Conservation (phyloP, 257 asterid genomes). For the Hygrophila difformis region DNA sequence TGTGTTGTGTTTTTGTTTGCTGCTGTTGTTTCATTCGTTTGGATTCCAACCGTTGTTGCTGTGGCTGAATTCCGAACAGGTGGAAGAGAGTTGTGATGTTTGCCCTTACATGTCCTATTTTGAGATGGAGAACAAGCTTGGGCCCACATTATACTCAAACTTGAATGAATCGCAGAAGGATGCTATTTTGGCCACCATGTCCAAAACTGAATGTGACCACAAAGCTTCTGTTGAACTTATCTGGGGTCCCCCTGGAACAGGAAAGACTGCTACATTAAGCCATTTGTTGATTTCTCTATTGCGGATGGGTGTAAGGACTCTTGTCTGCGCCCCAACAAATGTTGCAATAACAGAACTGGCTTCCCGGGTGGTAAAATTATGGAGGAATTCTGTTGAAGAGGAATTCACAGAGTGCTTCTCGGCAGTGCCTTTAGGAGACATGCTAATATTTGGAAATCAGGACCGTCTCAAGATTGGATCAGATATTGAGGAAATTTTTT, state of each 20-base stretch:
- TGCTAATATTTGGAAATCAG: constrained; percentile 39
- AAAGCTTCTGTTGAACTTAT: constrained; percentile 26
- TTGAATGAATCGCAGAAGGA: constrained; percentile 36
- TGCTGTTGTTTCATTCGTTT: not conserved
- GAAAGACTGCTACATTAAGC: constrained; percentile 42
- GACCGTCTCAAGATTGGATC: constrained; percentile 25
- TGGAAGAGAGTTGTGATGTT: constrained; percentile 15
- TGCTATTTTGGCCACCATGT: constrained; percentile 30
- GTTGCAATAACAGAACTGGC: constrained; percentile 48
- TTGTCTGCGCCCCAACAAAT: constrained; percentile 58
- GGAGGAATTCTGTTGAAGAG: constrained; percentile 13
- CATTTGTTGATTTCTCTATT: constrained; percentile 29
- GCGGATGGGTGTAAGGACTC: constrained; percentile 32
- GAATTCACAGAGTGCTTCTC: not conserved
- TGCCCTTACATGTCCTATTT: constrained; percentile 7
- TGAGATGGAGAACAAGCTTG: constrained; percentile 12
- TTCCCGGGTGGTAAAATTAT: constrained; percentile 29
- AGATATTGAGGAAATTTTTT: constrained; percentile 25
- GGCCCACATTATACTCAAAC: constrained; percentile 9
- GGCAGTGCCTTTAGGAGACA: constrained; percentile 26
- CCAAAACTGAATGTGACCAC: constrained; percentile 15
- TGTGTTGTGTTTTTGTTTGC: too few relatives aligned
- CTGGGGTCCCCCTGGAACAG: constrained; percentile 79
- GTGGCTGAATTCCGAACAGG: constrained; percentile 15
- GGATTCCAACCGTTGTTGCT: not conserved